Evolutionary conservation across 331 rosid species (phyloP), one percentile per base, ranked within the genome.

Genomic region (Malus hybrid): DNA sequence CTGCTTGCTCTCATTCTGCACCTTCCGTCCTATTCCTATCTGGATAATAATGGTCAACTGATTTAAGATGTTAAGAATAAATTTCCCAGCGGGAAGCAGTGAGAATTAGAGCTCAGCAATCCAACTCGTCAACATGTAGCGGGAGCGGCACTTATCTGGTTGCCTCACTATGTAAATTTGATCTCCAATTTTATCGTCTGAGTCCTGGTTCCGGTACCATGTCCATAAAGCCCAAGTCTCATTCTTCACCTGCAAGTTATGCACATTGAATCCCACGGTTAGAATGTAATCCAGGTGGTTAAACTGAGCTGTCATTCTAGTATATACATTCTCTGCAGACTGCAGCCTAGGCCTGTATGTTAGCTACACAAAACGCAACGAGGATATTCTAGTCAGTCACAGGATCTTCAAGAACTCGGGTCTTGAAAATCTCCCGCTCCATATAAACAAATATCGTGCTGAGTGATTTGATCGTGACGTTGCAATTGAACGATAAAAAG

Each of bases 141-240:
- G 79, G 70, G 75, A 12, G 60, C 39, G 77, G 66, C 98, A 91
- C 52, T 71, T 10, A 18, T 80, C 78, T 67, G 93, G 92, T 78
- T 89, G 91, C 83, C 96, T 87, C 66, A 90, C 93, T 76, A 93
- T 85, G 81, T 87, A 93, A 73, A 93, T 82, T 85, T 86, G 89
- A 76, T 93, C 98, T 42, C 95, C 97, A 33, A 82, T 88, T 64
- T 86, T 79, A 20, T 75, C 84, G 52, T 73, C 42, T 3, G 84
- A 39, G 70, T 90, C 97, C 93, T 93, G 96, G 75, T 93, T 90
- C 57, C 96, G 83, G 71, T 87, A 79, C 97, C 97, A 90, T 54
- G 87, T 85, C 96, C 98, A 90, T 71, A 89, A 39, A 52, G 96
- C 98, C 89, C 90, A 87, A 20, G 91, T 90, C 78, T 86, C 91